Percentiles rank a stretch among this genome's conserved stretches.
phyloP scores from a whole-genome alignment of 495 filamentous ascomycete species.

The Xanthoparmelia taractica region DNA sequence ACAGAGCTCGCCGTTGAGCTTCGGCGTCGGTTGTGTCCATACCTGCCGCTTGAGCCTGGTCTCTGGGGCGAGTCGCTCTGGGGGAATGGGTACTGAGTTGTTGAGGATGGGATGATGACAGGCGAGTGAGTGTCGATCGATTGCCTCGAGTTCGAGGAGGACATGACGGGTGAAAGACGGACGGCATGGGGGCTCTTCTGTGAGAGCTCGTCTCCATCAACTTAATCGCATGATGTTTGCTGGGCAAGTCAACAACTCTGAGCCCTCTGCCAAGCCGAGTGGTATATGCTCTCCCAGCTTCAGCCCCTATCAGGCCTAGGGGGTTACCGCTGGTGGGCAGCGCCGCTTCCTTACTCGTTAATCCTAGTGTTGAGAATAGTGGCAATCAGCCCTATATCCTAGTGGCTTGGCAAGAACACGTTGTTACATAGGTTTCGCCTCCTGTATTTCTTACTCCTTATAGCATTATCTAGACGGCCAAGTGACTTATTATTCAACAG shows the following conservation, averaged over 20 bases:
- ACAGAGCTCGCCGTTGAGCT: slow-evolving; percentile 84
- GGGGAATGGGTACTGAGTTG: slow-evolving; percentile 52
- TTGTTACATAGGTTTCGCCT: too few relatives aligned
- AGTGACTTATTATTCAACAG: too few relatives aligned
- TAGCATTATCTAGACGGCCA: too few relatives aligned
- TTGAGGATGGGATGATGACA: slow-evolving; percentile 43
- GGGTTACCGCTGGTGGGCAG: too few relatives aligned
- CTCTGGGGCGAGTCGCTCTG: slow-evolving; percentile 39
- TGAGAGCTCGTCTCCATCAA: slow-evolving; percentile 15
- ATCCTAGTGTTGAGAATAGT: too few relatives aligned
- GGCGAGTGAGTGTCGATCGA: slow-evolving; percentile 61
- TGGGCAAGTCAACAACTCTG: not conserved
- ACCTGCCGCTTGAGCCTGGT: slow-evolving; percentile 33
- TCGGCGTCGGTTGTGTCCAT: slow-evolving; percentile 50
- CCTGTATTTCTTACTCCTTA: too few relatives aligned
- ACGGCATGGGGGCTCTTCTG: slow-evolving; percentile 15
- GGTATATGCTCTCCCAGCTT: too few relatives aligned
- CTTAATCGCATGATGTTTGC: not conserved
- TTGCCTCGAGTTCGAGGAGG: slow-evolving; percentile 55
- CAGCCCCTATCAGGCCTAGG: too few relatives aligned
- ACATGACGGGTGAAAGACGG: slow-evolving; percentile 46
- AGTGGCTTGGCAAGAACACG: too few relatives aligned
- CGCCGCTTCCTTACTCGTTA: too few relatives aligned
- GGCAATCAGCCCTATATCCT: too few relatives aligned
- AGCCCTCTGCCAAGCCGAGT: not conserved